Percentiles rank a stretch among this genome's conserved stretches.
Evolutionary conservation across 768 basidiomycete genomes (phyloP).

Genomic region (Cystobasidium ongulense): DNA sequence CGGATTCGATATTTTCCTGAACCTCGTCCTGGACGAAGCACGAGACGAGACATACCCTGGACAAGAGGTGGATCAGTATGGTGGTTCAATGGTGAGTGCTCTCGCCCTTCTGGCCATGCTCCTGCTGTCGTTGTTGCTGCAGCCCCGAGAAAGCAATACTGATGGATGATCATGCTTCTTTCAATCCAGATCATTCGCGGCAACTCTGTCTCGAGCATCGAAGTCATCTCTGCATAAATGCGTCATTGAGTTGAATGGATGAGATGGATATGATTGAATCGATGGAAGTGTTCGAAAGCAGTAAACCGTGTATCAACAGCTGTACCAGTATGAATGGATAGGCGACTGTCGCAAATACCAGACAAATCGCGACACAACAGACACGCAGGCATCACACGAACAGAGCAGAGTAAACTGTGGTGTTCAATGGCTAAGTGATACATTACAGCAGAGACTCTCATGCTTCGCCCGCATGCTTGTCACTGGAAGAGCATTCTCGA

Average conservation of each 20-base stretch:
- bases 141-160: not conserved
- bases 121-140: not conserved
- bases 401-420: no score
- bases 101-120: not conserved
- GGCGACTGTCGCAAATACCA: not conserved
- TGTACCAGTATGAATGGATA: not conserved
- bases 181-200: constrained; percentile 76
- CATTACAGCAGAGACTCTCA: no score
- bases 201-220: constrained; percentile 94
- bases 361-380: not conserved
- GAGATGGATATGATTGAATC: not conserved
- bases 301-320: not conserved
- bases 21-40: constrained; percentile 93
- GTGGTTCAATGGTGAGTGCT: constrained; percentile 72
- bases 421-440: no score
- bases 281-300: not conserved
- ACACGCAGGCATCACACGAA: no score
- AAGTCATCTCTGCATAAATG: constrained; percentile 47
- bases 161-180: not conserved
- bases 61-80: constrained; percentile 67
- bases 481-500: no score
- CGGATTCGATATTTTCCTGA: constrained; percentile 97
- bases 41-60: constrained; percentile 82
- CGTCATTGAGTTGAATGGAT: not conserved
- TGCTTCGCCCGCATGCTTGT: no score